Conservation (phyloP, 257 asterid species). For the Jasminum sambac region DNA sequence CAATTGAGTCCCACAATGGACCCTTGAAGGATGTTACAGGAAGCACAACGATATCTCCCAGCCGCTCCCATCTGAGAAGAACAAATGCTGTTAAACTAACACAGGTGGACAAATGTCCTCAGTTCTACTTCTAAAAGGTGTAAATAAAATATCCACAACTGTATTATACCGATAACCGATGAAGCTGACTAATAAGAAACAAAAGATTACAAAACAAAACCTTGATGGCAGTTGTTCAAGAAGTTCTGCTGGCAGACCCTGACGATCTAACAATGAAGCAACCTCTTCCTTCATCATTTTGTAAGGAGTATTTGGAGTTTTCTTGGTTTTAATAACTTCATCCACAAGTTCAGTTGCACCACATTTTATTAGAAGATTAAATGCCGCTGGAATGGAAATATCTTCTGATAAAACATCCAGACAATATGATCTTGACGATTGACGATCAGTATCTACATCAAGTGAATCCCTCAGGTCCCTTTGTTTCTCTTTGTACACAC, state of each 20-base stretch:
- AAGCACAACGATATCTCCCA: conserved; percentile 83
- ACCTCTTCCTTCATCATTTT: conserved; percentile 75
- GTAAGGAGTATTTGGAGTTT: conserved; percentile 59
- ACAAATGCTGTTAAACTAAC: conserved; percentile 2
- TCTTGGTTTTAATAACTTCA: conserved; percentile 61
- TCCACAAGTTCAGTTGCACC: conserved; percentile 68
- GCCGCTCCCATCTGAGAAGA: conserved; percentile 84
- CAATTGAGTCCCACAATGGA: conserved; percentile 69
- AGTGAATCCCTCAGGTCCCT: conserved; percentile 29
- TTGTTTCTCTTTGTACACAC: conserved; percentile 38
- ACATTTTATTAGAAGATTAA: conserved; percentile 53
- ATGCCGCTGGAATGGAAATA: conserved; percentile 51
- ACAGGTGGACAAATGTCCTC: not conserved
- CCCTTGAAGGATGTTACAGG: conserved; percentile 75
- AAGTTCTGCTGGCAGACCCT: conserved; percentile 58
- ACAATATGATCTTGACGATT: conserved; percentile 32
- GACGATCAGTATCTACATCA: conserved; percentile 34
- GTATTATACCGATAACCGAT: not conserved
- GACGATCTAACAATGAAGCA: conserved; percentile 51
- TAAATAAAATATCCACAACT: not conserved
- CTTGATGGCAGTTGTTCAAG: conserved; percentile 82
- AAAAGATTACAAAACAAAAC: conserved; percentile 32
- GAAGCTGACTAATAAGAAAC: not conserved
- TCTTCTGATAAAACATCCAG: conserved; percentile 41
- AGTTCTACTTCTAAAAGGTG: not conserved